Conservation (phyloP, 75 land plant species). For the Chamaecyparis obtusa region DNA sequence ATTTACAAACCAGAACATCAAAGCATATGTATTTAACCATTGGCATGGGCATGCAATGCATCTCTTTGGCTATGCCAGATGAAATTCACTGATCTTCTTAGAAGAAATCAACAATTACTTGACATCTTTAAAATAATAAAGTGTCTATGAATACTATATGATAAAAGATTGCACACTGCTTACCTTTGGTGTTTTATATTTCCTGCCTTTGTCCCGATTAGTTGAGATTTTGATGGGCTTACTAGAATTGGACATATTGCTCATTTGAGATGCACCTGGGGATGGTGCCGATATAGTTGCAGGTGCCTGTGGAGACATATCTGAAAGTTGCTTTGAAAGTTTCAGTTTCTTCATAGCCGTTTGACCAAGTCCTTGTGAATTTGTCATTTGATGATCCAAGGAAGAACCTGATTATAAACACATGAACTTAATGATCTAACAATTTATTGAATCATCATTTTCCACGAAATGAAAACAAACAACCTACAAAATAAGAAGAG, state of each 20-base stretch:
- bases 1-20: constrained; percentile 5
- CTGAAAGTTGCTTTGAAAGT: constrained; percentile 50
- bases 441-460: neutral
- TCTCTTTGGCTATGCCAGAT: neutral
- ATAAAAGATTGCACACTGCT: constrained; percentile 1
- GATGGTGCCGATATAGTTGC: constrained; percentile 46
- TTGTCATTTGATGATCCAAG: constrained; percentile 8
- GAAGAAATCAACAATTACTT: neutral
- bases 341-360: constrained; percentile 56
- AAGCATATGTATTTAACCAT: neutral
- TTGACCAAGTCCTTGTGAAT: constrained; percentile 44
- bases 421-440: neutral
- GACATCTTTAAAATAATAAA: neutral
- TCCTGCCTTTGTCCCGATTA: constrained; percentile 69
- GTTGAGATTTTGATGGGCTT: constrained; percentile 59
- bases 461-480: neutral
- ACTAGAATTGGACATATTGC: constrained; percentile 65
- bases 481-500: neutral
- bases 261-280: constrained; percentile 61
- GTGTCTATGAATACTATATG: neutral
- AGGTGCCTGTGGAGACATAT: constrained; percentile 47
- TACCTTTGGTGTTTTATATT: constrained; percentile 69
- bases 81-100: neutral
- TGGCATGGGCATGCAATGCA: neutral
- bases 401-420: neutral